Base-by-base conservation (phyloP, 129 eudicot genomes). In the Tagetes patula region DNA sequence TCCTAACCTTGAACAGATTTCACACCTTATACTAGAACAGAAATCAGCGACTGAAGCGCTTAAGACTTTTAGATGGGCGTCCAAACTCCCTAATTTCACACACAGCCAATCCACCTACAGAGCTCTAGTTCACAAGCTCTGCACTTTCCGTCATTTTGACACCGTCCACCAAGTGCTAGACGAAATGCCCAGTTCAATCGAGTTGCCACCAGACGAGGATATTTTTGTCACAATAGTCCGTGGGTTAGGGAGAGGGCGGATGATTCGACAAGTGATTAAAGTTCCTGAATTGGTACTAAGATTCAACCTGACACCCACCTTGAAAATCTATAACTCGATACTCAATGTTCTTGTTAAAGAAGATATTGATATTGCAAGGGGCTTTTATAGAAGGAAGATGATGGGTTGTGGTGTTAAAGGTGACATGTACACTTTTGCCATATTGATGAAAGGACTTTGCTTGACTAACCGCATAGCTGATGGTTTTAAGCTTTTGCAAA, bases 401-500 rank as follows among this genome's bases (percentile, higher is more conserved):
- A 85, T 88, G 93, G 89, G 76, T n/a, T 76, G 78, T 76, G 97
- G 92, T 50, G 72, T 92, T 42, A 34, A 78, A 71, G 96, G 88
- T 10, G 99, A 95, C 85, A 85, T 84, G 55, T 95, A 90, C 48
- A 94, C 99, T 59, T 90, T 40, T 30, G 97, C 91, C 68, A 94
- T 88, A 43, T 77, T 94, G 83, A 95, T 88, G 93, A 95, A 95
- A 63, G 99, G 99, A 12, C 84, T 95, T 76, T 87, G 99, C 79
- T 83, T 86, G 80, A 88, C 99, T 38, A 95, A 95, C 81, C 87
- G 97, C n/a, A 88, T 95, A 31, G 84, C 85, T 0, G 99, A 95
- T 31, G 97, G 88, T 77, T 95, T 90, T 79, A 88, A 90, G 87
- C 91, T 90, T 55, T 75, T 90, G 82, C 91, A 90, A 63, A 59